phyloP scores from a whole-genome alignment of 768 basidiomycete genomes.

The Lyophyllum shimeji region DNA sequence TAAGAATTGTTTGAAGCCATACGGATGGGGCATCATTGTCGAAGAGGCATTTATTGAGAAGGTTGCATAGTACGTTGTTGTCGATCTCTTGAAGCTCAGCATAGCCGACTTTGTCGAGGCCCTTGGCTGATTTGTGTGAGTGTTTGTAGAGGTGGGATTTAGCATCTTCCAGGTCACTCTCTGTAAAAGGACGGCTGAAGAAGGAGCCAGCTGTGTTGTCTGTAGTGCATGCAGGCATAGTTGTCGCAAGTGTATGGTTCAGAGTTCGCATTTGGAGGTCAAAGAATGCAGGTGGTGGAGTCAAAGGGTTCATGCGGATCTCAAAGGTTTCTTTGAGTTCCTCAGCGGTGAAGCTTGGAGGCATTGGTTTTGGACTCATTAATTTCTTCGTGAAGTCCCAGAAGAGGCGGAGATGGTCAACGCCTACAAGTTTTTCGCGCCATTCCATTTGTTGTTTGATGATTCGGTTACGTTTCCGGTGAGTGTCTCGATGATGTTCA shows the following conservation, averaged over 20 bases:
- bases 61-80: conserved; percentile 1
- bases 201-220: background rate
- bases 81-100: conserved; percentile 5
- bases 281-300: background rate
- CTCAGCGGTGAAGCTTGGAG: background rate
- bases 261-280: background rate
- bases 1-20: background rate
- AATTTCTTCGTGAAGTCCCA: background rate
- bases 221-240: background rate
- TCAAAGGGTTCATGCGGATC: conserved; percentile 3
- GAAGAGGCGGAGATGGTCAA: too few relatives aligned
- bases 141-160: conserved; percentile 6
- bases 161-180: conserved; percentile 4
- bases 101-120: conserved; percentile 1
- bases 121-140: background rate
- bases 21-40: background rate
- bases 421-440: background rate
- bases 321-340: background rate
- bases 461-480: background rate
- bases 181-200: conserved; percentile 3
- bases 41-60: conserved; percentile 7
- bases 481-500: background rate
- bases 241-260: background rate
- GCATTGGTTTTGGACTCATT: background rate
- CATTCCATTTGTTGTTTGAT: background rate